Evolutionary conservation across 139 green algal species (phyloP), one percentile per base, ranked within the genome.

Genomic region (Picochlorum sp.): DNA sequence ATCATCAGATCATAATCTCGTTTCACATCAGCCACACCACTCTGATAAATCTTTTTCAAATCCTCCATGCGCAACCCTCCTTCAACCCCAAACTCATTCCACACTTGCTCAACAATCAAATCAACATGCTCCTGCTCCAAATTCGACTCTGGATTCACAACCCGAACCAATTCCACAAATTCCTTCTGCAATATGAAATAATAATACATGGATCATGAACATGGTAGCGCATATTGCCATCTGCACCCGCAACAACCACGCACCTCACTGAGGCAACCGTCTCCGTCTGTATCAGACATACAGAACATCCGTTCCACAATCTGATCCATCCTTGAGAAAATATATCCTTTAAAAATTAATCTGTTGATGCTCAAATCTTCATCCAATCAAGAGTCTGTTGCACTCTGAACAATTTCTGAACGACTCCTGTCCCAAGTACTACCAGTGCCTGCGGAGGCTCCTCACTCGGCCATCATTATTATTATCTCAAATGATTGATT

Each of bases 51-150:
- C 26, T 26, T 52, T 4, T 49, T 47, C 65, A 77, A 41, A 7
- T 66, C 71, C 16, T 70, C 64, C 11, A 62, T 15, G 4, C 47
- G 67, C 37, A 77, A 52, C 5, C 71, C 70, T 26, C 65, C 31
- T 24, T 58, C 30, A n/a, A 21, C 31, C 2, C 54, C 37, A 34
- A 73, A 77, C 14, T 56, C 18, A 21, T 49, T 21, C 59, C 59
- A 77, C 2, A 77, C 49, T 64, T 77, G 65, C 16, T 73, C 71
- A 7, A 61, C 16, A 38, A 77, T 77, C 7, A 77, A 41, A 24
- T 45, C 60, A 23, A 77, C 26, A 1, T 71, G 56, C 4, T 14
- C 50, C 28, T 68, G 58, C 6, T 10, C 38, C n/a, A 77, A 51
- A 15, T 49, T 45, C 21, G 59, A 34, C 5, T 73, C 71, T 13